Conservation (phyloP, 805 yeast genomes). For the Spathaspora gorwiae region DNA sequence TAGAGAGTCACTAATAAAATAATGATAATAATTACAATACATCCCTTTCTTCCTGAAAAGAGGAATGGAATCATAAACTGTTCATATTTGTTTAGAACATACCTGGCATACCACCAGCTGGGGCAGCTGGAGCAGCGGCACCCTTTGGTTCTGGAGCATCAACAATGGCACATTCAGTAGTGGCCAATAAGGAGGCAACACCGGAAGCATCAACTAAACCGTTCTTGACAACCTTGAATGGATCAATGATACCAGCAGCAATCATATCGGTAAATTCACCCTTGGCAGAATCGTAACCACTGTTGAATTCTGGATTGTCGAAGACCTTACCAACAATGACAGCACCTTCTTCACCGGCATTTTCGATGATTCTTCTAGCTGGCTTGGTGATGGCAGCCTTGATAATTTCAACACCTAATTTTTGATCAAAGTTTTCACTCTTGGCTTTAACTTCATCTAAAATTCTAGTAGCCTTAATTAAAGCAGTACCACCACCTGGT, state of each 20-base stretch:
- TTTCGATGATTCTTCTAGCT: constrained; percentile 90
- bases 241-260: constrained; percentile 95
- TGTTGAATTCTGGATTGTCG: constrained; percentile 68
- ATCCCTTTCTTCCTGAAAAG: no score
- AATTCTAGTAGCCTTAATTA: constrained; percentile 81
- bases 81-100: constrained; percentile 14
- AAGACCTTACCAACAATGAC: constrained; percentile 89
- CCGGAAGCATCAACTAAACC: constrained; percentile 96
- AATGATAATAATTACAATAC: no score
- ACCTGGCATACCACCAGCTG: constrained; percentile 41
- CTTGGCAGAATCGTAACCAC: constrained; percentile 87
- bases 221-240: constrained; percentile 94
- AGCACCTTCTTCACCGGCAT: constrained; percentile 97
- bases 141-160: constrained; percentile 84
- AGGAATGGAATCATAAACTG: no score
- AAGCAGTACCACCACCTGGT: constrained; percentile 99
- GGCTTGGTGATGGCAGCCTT: constrained; percentile 91
- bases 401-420: constrained; percentile 91
- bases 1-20: no score
- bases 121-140: constrained; percentile 48
- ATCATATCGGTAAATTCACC: constrained; percentile 95
- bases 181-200: constrained; percentile 94
- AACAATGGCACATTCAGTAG: constrained; percentile 97
- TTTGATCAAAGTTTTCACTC: constrained; percentile 83
- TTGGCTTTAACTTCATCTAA: constrained; percentile 67